Percentiles rank a stretch among this genome's conserved stretches.
phyloP scores from a whole-genome alignment of 371 early-diverging fungal genomes.

The Gilbertella persicaria region DNA sequence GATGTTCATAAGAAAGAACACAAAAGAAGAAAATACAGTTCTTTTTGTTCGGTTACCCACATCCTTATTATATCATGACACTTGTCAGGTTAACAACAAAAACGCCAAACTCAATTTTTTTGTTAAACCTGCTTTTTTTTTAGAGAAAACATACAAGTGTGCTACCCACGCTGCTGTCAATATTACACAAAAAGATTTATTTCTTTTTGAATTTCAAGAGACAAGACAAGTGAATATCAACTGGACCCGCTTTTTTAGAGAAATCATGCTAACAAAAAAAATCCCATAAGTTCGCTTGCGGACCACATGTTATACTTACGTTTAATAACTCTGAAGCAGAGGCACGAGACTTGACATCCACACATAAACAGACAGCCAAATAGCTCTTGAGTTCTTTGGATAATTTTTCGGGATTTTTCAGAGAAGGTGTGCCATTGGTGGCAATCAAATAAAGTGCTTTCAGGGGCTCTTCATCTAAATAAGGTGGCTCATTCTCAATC shows the following conservation, averaged over 20 bases:
- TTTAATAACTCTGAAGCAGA: constrained; percentile 78
- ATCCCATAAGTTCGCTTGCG: not conserved
- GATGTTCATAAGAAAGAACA: too few relatives aligned
- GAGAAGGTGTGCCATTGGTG: constrained; percentile 94
- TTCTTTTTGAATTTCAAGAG: constrained; percentile 30
- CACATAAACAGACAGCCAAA: constrained; percentile 85
- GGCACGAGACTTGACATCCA: constrained; percentile 88
- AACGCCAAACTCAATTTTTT: too few relatives aligned
- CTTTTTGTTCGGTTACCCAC: too few relatives aligned
- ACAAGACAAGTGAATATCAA: constrained; percentile 28
- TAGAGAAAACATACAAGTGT: too few relatives aligned
- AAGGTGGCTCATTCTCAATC: constrained; percentile 97
- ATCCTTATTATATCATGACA: too few relatives aligned
- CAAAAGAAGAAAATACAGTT: too few relatives aligned
- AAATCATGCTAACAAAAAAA: constrained; percentile 36
- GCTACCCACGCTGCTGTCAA: too few relatives aligned
- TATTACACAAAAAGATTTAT: too few relatives aligned
- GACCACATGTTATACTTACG: constrained; percentile 29
- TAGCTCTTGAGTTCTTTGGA: constrained; percentile 81
- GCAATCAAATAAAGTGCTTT: constrained; percentile 95
- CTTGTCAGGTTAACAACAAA: too few relatives aligned
- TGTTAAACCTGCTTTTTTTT: too few relatives aligned
- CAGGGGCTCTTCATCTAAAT: constrained; percentile 91
- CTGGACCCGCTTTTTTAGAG: constrained; percentile 40
- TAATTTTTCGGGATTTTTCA: constrained; percentile 82